Percentiles rank a stretch among this genome's conserved stretches.
phyloP scores from a whole-genome alignment of 2,329 filamentous ascomycete genomes.

The Sarocladium kiliense region DNA sequence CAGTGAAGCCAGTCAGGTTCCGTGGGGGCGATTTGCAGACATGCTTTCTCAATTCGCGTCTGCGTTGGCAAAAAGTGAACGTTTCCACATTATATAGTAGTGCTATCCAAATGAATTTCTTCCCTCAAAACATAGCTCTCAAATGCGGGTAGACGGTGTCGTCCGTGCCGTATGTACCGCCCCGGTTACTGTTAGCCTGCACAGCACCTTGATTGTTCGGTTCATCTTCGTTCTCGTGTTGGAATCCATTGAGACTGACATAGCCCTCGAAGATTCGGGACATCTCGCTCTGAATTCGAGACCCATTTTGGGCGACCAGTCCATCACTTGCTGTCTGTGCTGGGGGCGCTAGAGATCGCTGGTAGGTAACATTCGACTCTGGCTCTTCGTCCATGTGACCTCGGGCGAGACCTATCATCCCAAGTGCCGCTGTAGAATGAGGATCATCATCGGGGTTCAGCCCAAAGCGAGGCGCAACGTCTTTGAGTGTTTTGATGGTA shows the following conservation, averaged over 20 bases:
- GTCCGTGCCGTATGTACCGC: slow-evolving; percentile 20
- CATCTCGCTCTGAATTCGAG: slow-evolving; percentile 49
- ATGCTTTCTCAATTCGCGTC: no score
- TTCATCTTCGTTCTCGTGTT: slow-evolving; percentile 22
- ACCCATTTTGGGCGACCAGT: slow-evolving; percentile 35
- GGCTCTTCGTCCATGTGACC: slow-evolving; percentile 25
- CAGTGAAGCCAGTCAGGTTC: no score
- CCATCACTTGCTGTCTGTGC: slow-evolving; percentile 14
- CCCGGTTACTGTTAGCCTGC: slow-evolving; percentile 15
- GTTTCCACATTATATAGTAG: no score
- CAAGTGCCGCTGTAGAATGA: slow-evolving; percentile 46
- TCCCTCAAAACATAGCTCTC: slow-evolving; percentile 32
- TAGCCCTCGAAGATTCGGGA: slow-evolving; percentile 39
- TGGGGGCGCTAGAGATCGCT: slow-evolving; percentile 16
- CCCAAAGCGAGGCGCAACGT: slow-evolving; percentile 66
- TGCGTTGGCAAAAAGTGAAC: no score
- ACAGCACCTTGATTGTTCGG: slow-evolving; percentile 18
- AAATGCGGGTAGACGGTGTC: slow-evolving; percentile 32
- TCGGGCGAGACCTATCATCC: slow-evolving; percentile 49
- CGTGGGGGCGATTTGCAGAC: no score
- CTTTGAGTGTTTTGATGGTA: slow-evolving; percentile 64
- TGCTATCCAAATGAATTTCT: no score
- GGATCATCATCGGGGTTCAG: slow-evolving; percentile 44
- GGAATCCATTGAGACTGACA: slow-evolving; percentile 29
- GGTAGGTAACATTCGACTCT: slow-evolving; percentile 20